Evolutionary conservation across 1,284 basidiomycete species (phyloP).

Genomic region (Lignosus rhinocerotis): DNA sequence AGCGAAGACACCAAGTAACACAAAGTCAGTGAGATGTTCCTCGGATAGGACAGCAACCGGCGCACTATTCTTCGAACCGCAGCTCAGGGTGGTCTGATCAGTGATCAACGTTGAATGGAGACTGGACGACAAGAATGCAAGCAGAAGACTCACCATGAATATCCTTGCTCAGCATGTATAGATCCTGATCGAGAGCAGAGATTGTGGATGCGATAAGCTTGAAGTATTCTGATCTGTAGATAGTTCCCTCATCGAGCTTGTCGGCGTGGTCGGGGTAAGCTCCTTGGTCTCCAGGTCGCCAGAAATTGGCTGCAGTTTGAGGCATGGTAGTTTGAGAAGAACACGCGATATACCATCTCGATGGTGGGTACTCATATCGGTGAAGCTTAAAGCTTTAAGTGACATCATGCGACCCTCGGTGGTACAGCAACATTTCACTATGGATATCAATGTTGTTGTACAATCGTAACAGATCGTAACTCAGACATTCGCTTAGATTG

Average conservation of each 20-base stretch:
- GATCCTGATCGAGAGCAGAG: slow-evolving; percentile 48
- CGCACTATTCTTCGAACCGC: slow-evolving; percentile 33
- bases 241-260: not conserved
- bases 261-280: not conserved
- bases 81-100: slow-evolving; percentile 29
- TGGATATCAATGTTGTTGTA: too few relatives aligned
- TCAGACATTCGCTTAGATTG: not conserved
- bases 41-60: not conserved
- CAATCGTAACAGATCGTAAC: too few relatives aligned
- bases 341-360: not conserved
- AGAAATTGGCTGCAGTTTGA: slow-evolving; percentile 1
- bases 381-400: not conserved
- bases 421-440: not conserved
- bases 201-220: slow-evolving; percentile 56
- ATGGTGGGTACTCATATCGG: not conserved
- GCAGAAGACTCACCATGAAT: slow-evolving; percentile 52
- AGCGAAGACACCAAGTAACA: not conserved
- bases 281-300: slow-evolving; percentile 8
- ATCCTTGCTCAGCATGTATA: slow-evolving; percentile 61
- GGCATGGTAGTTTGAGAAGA: not conserved
- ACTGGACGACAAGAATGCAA: not conserved
- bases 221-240: slow-evolving; percentile 40
- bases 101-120: not conserved
- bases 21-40: not conserved
- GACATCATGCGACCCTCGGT: not conserved